Conservation (phyloP, 2,329 filamentous ascomycete species). For the Fusarium tricinctum region DNA sequence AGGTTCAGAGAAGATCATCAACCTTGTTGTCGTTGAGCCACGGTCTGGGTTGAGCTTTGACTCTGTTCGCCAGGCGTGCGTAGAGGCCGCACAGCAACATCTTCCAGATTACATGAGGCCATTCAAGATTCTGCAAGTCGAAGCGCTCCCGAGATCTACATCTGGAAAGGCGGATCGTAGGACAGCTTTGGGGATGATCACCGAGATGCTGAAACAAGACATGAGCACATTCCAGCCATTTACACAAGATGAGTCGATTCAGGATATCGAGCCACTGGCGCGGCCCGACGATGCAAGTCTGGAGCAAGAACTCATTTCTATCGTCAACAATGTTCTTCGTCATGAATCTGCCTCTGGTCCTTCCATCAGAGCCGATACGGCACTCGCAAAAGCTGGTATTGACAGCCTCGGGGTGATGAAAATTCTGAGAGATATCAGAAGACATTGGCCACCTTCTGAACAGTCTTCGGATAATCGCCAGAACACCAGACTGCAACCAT, state of each 20-base stretch:
- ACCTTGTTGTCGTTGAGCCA: constrained; percentile 3
- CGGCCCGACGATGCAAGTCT: not conserved
- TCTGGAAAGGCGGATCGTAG: constrained; percentile 28
- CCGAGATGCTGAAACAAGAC: not conserved
- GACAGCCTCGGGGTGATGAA: constrained; percentile 35
- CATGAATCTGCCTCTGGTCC: not conserved
- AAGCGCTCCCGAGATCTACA: not conserved
- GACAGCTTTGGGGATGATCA: not conserved
- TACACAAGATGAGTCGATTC: fast-evolving
- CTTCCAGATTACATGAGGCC: constrained; percentile 35
- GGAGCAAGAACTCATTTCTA: not conserved
- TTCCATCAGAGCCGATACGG: not conserved
- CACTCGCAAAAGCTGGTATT: constrained; percentile 2
- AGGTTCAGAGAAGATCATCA: constrained; percentile 28
- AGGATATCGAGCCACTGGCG: not conserved
- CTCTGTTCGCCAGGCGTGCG: not conserved
- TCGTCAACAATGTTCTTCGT: not conserved
- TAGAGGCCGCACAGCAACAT: not conserved
- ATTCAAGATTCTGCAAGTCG: not conserved
- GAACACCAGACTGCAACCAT: constrained; percentile 1
- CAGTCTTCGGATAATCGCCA: fast-evolving
- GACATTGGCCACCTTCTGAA: not conserved
- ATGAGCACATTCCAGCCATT: fast-evolving
- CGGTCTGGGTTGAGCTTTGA: not conserved
- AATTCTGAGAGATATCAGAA: constrained; percentile 18